Evolutionary conservation across 2,329 filamentous ascomycete species (phyloP).

Genomic region (Curvularia hawaiiensis): DNA sequence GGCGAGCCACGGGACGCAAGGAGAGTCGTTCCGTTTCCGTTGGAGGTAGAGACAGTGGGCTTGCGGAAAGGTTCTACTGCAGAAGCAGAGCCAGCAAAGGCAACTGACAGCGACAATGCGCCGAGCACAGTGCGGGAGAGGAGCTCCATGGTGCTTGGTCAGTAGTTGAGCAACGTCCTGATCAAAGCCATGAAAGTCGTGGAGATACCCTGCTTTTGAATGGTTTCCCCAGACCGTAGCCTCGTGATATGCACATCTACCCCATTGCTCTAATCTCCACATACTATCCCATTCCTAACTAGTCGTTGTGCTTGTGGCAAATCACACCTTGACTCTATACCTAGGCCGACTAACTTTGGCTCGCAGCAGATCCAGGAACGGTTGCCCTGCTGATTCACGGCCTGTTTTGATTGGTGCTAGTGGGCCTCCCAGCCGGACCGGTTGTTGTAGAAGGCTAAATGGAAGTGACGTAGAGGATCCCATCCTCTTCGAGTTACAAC

Average conservation of each 20-base stretch:
- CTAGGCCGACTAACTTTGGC: slow-evolving; percentile 3
- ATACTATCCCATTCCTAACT: slow-evolving; percentile 27
- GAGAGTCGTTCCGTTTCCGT: slow-evolving; percentile 45
- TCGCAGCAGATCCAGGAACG: slow-evolving; percentile 12
- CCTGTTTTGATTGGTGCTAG: slow-evolving; percentile 27
- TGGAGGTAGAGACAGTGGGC: slow-evolving; percentile 54
- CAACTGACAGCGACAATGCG: slow-evolving; percentile 32
- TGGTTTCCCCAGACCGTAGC: slow-evolving; percentile 5
- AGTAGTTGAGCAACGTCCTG: slow-evolving; percentile 14
- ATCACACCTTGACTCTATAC: slow-evolving; percentile 8
- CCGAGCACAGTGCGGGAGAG: slow-evolving; percentile 33
- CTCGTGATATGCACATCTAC: slow-evolving; percentile 17
- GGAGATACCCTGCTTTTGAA: slow-evolving; percentile 22
- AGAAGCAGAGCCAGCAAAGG: slow-evolving; percentile 25
- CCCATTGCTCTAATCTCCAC: slow-evolving; percentile 5
- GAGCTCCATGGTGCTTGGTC: slow-evolving; percentile 35
- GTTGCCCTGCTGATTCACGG: slow-evolving; percentile 20
- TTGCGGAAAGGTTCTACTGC: slow-evolving; percentile 54
- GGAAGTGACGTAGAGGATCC: slow-evolving; percentile 12
- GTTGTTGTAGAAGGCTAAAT: slow-evolving; percentile 42
- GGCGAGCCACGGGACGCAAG: slow-evolving; percentile 39
- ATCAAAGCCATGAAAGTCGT: slow-evolving; percentile 6
- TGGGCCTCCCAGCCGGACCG: slow-evolving; percentile 20
- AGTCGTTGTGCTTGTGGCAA: slow-evolving; percentile 14
- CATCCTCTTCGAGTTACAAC: slow-evolving; percentile 12